Evolutionary conservation across 148 eudicot genomes (phyloP).

Genomic region (Rhododendron mucronatum): DNA sequence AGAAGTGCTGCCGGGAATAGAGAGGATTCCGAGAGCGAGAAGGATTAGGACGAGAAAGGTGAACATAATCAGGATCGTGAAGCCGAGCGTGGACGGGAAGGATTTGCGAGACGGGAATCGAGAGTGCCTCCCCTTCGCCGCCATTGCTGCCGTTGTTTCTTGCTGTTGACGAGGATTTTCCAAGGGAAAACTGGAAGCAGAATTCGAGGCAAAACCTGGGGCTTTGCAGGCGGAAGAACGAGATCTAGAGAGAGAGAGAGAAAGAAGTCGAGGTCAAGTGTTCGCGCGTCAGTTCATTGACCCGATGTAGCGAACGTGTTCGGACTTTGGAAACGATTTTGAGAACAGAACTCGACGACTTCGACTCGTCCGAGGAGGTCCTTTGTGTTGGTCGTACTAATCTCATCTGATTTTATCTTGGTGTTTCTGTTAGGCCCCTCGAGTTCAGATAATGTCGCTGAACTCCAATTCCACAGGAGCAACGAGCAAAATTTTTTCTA

Average conservation of each 20-base stretch:
- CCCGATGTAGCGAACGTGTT: neutral
- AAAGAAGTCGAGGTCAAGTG: neutral
- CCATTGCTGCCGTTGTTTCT: constrained; percentile 31
- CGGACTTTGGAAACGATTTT: no score
- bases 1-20: constrained; percentile 35
- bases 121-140: constrained; percentile 36
- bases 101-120: constrained; percentile 38
- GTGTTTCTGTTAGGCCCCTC: no score
- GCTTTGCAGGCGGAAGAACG: neutral
- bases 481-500: no score
- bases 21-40: constrained; percentile 59
- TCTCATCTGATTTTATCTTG: no score
- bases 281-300: neutral
- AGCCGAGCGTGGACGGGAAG: constrained; percentile 40
- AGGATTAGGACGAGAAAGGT: constrained; percentile 49
- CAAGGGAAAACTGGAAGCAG: neutral
- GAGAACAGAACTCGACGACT: neutral
- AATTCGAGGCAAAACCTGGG: constrained; percentile 2
- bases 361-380: neutral
- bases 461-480: no score
- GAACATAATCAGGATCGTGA: constrained; percentile 37
- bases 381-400: neutral
- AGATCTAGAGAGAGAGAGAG: neutral
- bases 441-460: no score
- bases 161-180: neutral